Conservation (phyloP, 2,329 filamentous ascomycete genomes). For the Zarea fungicola region DNA sequence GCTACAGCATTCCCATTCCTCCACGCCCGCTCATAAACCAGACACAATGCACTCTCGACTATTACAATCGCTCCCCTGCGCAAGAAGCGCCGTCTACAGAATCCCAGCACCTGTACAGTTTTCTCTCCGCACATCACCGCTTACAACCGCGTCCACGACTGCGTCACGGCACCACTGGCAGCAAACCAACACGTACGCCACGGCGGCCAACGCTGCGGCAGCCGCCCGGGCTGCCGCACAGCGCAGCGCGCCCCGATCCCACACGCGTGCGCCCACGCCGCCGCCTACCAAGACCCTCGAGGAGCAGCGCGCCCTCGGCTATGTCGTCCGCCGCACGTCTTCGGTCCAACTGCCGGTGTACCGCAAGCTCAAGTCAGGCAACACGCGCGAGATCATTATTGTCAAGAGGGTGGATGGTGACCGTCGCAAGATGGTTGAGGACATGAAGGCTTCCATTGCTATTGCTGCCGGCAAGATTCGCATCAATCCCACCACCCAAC, state of each 20-base stretch:
- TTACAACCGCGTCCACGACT: neutral
- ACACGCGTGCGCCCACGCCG: slow-evolving; percentile 24
- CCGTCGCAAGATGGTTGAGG: slow-evolving; percentile 53
- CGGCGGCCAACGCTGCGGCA: slow-evolving; percentile 9
- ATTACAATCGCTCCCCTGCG: slow-evolving; percentile 13
- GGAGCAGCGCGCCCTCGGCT: slow-evolving; percentile 31
- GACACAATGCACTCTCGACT: slow-evolving; percentile 6
- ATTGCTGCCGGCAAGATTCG: slow-evolving; percentile 50
- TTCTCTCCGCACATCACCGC: neutral
- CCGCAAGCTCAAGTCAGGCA: slow-evolving; percentile 64
- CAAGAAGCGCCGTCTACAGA: neutral
- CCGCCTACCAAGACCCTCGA: slow-evolving; percentile 26
- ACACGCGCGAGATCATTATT: slow-evolving; percentile 67
- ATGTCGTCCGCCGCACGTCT: slow-evolving; percentile 63
- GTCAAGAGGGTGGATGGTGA: slow-evolving; percentile 80
- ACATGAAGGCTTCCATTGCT: slow-evolving; percentile 55
- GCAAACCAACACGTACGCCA: slow-evolving; percentile 2
- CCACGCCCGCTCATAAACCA: neutral
- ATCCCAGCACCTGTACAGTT: neutral
- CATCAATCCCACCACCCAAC: slow-evolving; percentile 58
- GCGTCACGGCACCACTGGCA: neutral
- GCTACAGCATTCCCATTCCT: neutral
- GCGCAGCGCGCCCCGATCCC: slow-evolving; percentile 10
- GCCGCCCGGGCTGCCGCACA: neutral
- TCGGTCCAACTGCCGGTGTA: slow-evolving; percentile 75